Base-by-base conservation (phyloP, 2,329 filamentous ascomycete species). In the Allantophomopsis lycopodina region DNA sequence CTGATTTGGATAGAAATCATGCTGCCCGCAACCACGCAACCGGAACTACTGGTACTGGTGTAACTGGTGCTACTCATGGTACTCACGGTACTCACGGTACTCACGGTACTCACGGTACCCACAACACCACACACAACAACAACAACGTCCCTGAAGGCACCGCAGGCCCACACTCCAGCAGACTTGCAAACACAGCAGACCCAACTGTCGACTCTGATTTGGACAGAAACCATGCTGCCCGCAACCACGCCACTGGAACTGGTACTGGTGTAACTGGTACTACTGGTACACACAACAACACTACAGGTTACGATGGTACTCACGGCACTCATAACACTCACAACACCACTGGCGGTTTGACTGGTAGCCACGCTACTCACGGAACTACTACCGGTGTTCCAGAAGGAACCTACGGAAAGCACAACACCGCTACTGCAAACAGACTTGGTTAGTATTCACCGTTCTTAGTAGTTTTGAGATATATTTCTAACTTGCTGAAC, bases 161-260 rank as follows among this genome's bases (percentile, higher is more conserved):
- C n/a, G 28, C 36, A 7, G 46, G 48, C 1, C 49, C 49, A 31
- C 52, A 54, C 40, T 30, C n/a, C 14, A 39, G 18, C 38, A 34
- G 43, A 15, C 35, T 44, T 7, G 58, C 59, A 17, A 75, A 73
- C 52, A 64, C 65, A 16, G 51, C 55, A 11, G 70, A 73, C 47
- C 68, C 68, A 23, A 59, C 69, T 13, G 54, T 71, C 36, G 66
- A 72, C 50, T 67, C 64, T 21, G 64, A 72, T 49, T 54, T 60
- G 7, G 61, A 66, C 45, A 51, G 57, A 37, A 53, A 55, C 44
- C 50, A 50, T 39, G 54, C 54, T 43, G 36, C 18, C 5, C 39
- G 40, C 16, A 36, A 32, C 2, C 15, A 23, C n/a, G 18, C 28
- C 7, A 36, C 32, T 16, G 11, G 12, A 17, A 13, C 13, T 35